Base-by-base conservation (phyloP, 2,329 filamentous ascomycete species). In the Aspergillus sp. region DNA sequence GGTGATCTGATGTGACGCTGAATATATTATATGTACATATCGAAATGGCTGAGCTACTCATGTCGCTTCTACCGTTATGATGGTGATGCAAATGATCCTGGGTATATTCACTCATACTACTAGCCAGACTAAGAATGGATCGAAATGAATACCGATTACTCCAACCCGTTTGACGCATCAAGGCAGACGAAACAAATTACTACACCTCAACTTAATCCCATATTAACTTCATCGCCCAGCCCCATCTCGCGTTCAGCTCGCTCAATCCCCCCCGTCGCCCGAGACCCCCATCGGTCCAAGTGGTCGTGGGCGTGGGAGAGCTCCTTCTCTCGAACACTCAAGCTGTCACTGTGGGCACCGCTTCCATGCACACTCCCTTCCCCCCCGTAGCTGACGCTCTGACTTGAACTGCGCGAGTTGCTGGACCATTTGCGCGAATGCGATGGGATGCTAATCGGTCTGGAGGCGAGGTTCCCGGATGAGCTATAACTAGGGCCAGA, bases 221-320 rank as follows among this genome's bases (percentile, higher is more conserved):
- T 94, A 63, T 87, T 80, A 20, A 88, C 84, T 65, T 95, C 90
- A 67, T 96, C 91, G 1, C 89, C 88, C 46, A 95, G 81, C 0
- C 89, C 89, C 85, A 90, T 91, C 60, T 75, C 85, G 60, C 60
- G 73, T 67, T 68, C 71, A 19, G 70, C 79, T 50, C 77, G 68
- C 49, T 76, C 73, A 11, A 81, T 83, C 76, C 58, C 78, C 71
- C 57, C 79, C 66, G 59, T 78, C 76, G 69, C 84, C 76, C 63
- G 82, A 72, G 68, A 81, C 75, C 75, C 68, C 66, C 78, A 80
- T 43, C 70, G 73, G 66, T 79, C 76, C 41, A 79, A 68, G 61
- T 78, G 79, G 55, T 81, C 76, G 42, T 72, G 67, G n/a, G 65
- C 63, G 41, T 68, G 62, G n/a, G 66, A 59, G 14, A 72, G 61